Conservation (phyloP, 805 yeast genomes). For the Candida rishiriensis region DNA sequence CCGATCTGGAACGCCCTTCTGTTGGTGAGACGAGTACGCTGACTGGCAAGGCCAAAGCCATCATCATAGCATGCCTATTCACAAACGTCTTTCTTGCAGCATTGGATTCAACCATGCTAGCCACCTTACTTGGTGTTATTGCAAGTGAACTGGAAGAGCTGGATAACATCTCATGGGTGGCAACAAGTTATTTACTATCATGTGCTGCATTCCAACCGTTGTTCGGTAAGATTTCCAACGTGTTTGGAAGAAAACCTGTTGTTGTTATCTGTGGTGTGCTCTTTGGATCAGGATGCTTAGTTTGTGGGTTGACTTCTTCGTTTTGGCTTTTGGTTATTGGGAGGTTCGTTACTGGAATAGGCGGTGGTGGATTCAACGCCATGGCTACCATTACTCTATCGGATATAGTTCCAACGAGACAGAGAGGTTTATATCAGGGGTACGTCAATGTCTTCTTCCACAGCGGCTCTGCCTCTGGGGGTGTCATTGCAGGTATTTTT, state of each 20-base stretch:
- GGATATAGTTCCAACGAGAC: slow-evolving; percentile 71
- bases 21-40: not conserved
- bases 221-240: slow-evolving; percentile 50
- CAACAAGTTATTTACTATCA: slow-evolving; percentile 38
- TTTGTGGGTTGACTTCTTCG: slow-evolving; percentile 39
- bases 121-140: slow-evolving; percentile 45
- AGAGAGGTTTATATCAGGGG: slow-evolving; percentile 82
- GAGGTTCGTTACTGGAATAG: slow-evolving; percentile 75
- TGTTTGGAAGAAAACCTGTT: slow-evolving; percentile 45
- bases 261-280: slow-evolving; percentile 28
- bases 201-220: slow-evolving; percentile 50
- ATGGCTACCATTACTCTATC: slow-evolving; percentile 71
- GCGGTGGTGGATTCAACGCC: slow-evolving; percentile 83
- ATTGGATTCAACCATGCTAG: slow-evolving; percentile 51
- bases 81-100: slow-evolving; percentile 39
- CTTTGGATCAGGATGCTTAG: slow-evolving; percentile 36
- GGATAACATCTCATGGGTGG: slow-evolving; percentile 39
- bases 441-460: slow-evolving; percentile 73
- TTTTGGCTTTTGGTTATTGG: slow-evolving; percentile 46
- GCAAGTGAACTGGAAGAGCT: slow-evolving; percentile 48
- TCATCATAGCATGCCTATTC: slow-evolving; percentile 15
- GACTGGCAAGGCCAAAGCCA: not conserved
- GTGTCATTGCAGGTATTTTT: slow-evolving; percentile 55
- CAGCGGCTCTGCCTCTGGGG: slow-evolving; percentile 72
- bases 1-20: not conserved